phyloP scores from a whole-genome alignment of 257 asterid genomes.

The Solanum dulcamara region DNA sequence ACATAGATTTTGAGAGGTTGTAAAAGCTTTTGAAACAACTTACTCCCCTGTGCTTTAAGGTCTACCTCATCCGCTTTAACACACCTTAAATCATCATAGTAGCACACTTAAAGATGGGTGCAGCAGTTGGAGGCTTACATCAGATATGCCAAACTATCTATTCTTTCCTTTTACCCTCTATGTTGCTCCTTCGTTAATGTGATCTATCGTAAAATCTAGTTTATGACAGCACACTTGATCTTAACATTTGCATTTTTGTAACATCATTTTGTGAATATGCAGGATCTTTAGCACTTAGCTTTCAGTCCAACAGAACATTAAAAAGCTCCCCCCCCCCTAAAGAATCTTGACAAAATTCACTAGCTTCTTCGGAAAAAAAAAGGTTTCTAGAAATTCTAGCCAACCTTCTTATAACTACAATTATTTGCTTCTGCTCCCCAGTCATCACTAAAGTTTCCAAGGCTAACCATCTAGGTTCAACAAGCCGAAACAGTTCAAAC shows the following conservation, averaged over 20 bases:
- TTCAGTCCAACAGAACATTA: not conserved
- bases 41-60: not conserved
- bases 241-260: not conserved
- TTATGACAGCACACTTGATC: not conserved
- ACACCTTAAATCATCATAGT: not conserved
- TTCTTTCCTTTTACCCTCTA: not conserved
- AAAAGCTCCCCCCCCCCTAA: not conserved
- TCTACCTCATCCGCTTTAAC: not conserved
- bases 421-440: not conserved
- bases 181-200: not conserved
- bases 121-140: not conserved
- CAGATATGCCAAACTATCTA: not conserved
- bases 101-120: not conserved
- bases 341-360: not conserved
- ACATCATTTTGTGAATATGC: not conserved
- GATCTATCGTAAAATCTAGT: not conserved
- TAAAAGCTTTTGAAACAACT: not conserved
- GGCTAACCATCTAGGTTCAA: not conserved
- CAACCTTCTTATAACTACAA: not conserved
- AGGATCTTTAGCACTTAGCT: not conserved
- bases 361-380: not conserved
- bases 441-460: not conserved
- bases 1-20: not conserved
- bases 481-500: not conserved
- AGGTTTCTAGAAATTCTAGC: not conserved